These are phyloP conservation scores for Monilinia fructicola DNA, from an alignment of 2,329 filamentous ascomycete genomes.

Conservation along the genomic window DNA sequence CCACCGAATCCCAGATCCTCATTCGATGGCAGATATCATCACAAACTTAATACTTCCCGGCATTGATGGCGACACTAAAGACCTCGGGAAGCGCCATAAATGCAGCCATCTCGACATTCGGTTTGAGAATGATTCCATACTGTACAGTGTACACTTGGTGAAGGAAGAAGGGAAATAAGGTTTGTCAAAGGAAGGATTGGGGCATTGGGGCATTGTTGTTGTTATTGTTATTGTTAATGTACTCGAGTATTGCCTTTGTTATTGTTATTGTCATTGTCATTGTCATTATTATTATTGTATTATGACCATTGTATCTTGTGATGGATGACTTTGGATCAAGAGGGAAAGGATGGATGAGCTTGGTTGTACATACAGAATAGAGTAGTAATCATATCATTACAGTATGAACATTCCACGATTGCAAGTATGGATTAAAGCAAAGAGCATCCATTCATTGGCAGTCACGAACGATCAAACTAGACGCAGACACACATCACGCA, in stretches of 20 bases:
- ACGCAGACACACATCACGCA: no score
- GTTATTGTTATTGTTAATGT: neutral
- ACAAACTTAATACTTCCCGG: constrained; percentile 12
- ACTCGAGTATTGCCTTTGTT: no score
- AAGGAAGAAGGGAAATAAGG: neutral
- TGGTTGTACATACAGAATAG: no score
- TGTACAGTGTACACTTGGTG: no score
- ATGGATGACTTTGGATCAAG: neutral
- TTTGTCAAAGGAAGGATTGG: neutral
- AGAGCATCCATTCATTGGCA: no score
- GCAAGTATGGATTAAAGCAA: no score
- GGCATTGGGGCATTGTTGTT: neutral
- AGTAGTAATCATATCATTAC: no score
- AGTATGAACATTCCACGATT: no score
- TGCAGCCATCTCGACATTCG: constrained; percentile 18
- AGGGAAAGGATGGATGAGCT: neutral
- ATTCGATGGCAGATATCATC: constrained; percentile 14
- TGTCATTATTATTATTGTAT: no score
- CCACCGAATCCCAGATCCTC: neutral
- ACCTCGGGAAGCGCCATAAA: constrained; percentile 15
- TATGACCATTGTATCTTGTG: neutral
- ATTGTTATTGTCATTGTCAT: neutral
- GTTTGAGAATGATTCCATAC: neutral
- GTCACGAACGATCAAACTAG: no score
- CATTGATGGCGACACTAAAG: constrained; percentile 9